Evolutionary conservation across 495 filamentous ascomycete species (phyloP).

Genomic region (Chaetomium tenue): DNA sequence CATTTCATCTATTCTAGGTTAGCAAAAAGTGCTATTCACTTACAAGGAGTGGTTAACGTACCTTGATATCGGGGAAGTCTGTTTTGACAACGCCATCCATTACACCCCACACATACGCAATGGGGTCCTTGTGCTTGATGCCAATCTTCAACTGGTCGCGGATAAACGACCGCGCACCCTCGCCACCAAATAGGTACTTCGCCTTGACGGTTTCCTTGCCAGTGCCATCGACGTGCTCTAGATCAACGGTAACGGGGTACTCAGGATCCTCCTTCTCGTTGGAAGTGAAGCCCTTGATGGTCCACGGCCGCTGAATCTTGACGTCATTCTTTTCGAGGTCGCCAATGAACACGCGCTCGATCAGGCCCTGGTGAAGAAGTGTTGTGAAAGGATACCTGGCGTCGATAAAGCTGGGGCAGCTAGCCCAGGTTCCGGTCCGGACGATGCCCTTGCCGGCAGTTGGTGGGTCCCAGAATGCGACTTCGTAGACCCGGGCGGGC

Average conservation of each 20-base stretch:
- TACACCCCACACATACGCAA: conserved; percentile 71
- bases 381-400: conserved; percentile 75
- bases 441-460: conserved; percentile 55
- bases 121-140: conserved; percentile 60
- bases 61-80: conserved; percentile 72
- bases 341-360: conserved; percentile 67
- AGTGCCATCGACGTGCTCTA: conserved; percentile 73
- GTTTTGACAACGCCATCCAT: conserved; percentile 75
- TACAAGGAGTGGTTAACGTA: conserved; percentile 19
- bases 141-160: conserved; percentile 62
- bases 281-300: conserved; percentile 62
- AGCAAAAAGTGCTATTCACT: conserved; percentile 23
- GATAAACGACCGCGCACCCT: conserved; percentile 59
- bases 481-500: conserved; percentile 70
- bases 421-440: conserved; percentile 67
- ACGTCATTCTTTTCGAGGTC: conserved; percentile 62
- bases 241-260: conserved; percentile 62
- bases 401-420: conserved; percentile 73
- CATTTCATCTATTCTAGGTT: conserved; percentile 72
- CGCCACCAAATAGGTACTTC: conserved; percentile 61
- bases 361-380: conserved; percentile 70
- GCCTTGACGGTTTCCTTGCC: conserved; percentile 54
- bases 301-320: conserved; percentile 59
- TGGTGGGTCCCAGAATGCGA: conserved; percentile 74
- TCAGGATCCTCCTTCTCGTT: conserved; percentile 55